Percentiles rank a stretch among this genome's conserved stretches.
Evolutionary conservation across 139 green algal species (phyloP).

Genomic region (Micractinium sp.): DNA sequence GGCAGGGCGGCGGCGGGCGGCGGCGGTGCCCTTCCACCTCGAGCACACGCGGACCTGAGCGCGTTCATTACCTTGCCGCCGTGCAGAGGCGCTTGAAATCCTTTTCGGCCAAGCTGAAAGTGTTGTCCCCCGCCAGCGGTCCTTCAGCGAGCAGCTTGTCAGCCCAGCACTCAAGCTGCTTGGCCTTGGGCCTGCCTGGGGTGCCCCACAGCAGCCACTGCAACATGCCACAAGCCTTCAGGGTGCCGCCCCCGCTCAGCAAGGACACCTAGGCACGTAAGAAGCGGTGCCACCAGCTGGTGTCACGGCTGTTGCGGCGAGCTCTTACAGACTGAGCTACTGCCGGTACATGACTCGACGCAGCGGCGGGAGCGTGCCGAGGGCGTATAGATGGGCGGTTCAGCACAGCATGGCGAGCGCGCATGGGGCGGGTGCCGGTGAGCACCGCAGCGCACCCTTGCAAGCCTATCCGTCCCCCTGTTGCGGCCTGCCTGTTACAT

Average conservation of each 20-base stretch:
- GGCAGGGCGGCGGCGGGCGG: no score
- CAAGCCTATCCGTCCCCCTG: background rate
- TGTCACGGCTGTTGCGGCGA: background rate
- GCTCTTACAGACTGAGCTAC: no score
- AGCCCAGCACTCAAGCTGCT: background rate
- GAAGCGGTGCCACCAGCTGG: background rate
- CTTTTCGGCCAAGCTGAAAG: background rate
- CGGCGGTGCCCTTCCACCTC: no score
- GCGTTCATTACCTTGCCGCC: background rate
- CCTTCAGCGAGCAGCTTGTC: background rate
- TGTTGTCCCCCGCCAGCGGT: background rate
- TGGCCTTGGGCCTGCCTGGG: background rate
- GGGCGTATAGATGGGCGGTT: background rate
- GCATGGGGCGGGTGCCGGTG: no score
- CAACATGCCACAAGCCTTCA: background rate
- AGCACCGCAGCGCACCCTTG: background rate
- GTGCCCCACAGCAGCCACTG: background rate
- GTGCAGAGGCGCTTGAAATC: conserved; percentile 19
- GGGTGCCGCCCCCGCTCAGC: no score
- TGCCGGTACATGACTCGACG: background rate
- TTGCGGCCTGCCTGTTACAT: no score
- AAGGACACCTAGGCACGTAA: background rate
- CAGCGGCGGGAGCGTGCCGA: background rate
- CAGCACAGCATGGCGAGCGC: background rate
- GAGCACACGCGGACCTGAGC: background rate